Evolutionary conservation across 2,329 filamentous ascomycete genomes (phyloP).

Genomic region (Parascedosporium putredinis): DNA sequence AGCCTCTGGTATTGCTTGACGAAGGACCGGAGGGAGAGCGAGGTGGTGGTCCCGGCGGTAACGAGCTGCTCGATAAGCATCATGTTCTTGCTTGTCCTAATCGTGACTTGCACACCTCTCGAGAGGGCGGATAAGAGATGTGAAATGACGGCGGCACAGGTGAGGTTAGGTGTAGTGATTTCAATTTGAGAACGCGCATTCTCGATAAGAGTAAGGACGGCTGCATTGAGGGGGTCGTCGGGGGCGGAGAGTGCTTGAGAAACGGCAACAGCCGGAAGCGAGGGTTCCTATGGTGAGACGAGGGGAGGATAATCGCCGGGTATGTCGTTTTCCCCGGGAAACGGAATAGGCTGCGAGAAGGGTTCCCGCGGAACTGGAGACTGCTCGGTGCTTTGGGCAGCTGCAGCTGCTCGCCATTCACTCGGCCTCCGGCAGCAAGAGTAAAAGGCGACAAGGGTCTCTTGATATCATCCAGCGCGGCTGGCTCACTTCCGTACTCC

Average conservation of each 20-base stretch:
- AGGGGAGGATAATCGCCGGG: constrained; percentile 59
- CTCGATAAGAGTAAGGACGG: constrained; percentile 49
- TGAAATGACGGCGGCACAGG: constrained; percentile 51
- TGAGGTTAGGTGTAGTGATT: constrained; percentile 71
- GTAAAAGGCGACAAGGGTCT: background rate
- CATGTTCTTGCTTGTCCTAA: constrained; percentile 58
- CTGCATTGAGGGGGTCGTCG: constrained; percentile 59
- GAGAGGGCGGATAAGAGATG: constrained; percentile 50
- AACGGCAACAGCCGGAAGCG: constrained; percentile 51
- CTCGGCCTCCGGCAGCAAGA: background rate
- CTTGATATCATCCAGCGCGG: background rate
- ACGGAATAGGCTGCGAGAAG: background rate
- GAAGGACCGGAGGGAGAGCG: constrained; percentile 50
- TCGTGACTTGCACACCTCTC: constrained; percentile 56
- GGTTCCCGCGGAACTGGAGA: constrained; percentile 4
- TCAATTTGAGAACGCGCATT: constrained; percentile 50
- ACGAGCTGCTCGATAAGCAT: constrained; percentile 75
- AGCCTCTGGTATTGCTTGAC: constrained; percentile 40
- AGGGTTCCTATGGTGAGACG: constrained; percentile 60
- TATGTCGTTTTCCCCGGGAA: constrained; percentile 16
- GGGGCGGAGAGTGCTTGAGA: constrained; percentile 35
- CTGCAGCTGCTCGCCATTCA: background rate
- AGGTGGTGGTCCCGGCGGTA: constrained; percentile 65
- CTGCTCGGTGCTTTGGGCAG: background rate
- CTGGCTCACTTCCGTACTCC: constrained; percentile 23